Evolutionary conservation across 108 stramenopile species (phyloP).

Genomic region (Cyclotella choctawhatcheeana): DNA sequence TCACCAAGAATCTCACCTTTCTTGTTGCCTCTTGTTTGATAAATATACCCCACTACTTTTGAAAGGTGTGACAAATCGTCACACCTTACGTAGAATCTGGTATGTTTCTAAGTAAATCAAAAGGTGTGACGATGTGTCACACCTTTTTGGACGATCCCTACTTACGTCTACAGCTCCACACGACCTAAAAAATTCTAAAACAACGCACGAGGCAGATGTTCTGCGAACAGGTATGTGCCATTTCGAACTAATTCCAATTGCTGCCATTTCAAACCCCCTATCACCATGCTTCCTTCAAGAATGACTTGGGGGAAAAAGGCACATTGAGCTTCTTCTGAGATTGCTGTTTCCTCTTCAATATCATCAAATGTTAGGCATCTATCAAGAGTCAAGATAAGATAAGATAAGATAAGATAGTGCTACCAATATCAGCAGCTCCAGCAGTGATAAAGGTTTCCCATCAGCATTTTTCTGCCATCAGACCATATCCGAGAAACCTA

Average conservation of each 20-base stretch:
- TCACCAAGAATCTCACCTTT: neutral
- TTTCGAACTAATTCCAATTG: constrained; percentile 1
- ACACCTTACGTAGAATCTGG: constrained; percentile 1
- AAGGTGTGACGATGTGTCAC: too few relatives aligned
- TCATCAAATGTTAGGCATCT: constrained; percentile 32
- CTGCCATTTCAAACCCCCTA: constrained; percentile 16
- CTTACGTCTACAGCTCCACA: too few relatives aligned
- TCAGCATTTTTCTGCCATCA: too few relatives aligned
- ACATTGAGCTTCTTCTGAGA: constrained; percentile 20
- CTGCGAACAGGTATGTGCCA: too few relatives aligned
- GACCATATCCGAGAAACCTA: too few relatives aligned
- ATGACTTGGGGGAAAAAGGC: constrained; percentile 24
- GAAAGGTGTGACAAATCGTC: constrained; percentile 9
- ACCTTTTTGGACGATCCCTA: too few relatives aligned
- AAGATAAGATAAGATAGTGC: constrained; percentile 5
- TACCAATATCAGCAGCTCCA: constrained; percentile 12
- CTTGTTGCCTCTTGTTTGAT: constrained; percentile 5
- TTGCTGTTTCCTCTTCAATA: constrained; percentile 20
- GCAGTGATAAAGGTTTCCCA: too few relatives aligned
- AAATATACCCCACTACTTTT: too few relatives aligned
- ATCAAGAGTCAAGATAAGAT: too few relatives aligned
- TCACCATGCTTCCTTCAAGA: neutral
- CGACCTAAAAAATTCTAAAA: too few relatives aligned
- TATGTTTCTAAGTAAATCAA: constrained; percentile 18
- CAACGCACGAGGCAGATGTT: too few relatives aligned